phyloP scores from a whole-genome alignment of 768 basidiomycete genomes.

The Cubamyces lactineus region DNA sequence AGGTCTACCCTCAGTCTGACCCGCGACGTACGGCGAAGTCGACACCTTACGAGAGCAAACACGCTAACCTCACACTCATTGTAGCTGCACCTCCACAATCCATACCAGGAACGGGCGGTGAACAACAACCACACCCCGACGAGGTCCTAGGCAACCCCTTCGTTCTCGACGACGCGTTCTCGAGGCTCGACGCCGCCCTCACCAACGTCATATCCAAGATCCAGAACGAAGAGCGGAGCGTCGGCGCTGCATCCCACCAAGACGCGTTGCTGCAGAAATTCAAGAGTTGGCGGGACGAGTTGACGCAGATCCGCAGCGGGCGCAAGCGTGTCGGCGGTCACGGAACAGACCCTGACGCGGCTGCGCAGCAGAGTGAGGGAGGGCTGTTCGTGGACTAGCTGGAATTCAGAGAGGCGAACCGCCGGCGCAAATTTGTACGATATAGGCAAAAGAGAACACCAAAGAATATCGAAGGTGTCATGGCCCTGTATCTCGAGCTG shows the following conservation, averaged over 20 bases:
- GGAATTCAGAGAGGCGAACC: no score
- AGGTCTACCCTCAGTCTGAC: conserved; percentile 55
- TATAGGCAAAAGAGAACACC: no score
- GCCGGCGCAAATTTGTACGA: no score
- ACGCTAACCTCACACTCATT: neutral
- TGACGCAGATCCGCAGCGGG: conserved; percentile 39
- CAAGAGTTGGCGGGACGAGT: conserved; percentile 45
- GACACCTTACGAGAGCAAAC: no score
- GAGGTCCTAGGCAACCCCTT: conserved; percentile 50
- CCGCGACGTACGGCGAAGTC: conserved; percentile 38
- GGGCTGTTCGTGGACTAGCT: conserved; percentile 35
- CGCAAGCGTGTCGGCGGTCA: neutral
- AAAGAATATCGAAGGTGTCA: no score
- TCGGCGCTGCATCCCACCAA: conserved; percentile 39
- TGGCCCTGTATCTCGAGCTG: no score
- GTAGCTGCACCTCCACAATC: conserved; percentile 31
- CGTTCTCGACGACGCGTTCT: conserved; percentile 46
- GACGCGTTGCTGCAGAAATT: conserved; percentile 45
- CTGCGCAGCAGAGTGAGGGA: conserved; percentile 24
- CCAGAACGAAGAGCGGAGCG: conserved; percentile 45
- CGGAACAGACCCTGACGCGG: neutral
- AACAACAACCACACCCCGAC: conserved; percentile 22
- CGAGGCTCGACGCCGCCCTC: conserved; percentile 48
- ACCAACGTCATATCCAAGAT: conserved; percentile 47
- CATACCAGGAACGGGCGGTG: conserved; percentile 29